phyloP scores from a whole-genome alignment of 1,284 basidiomycete genomes.

The Apiotrichum akiyoshidainum region DNA sequence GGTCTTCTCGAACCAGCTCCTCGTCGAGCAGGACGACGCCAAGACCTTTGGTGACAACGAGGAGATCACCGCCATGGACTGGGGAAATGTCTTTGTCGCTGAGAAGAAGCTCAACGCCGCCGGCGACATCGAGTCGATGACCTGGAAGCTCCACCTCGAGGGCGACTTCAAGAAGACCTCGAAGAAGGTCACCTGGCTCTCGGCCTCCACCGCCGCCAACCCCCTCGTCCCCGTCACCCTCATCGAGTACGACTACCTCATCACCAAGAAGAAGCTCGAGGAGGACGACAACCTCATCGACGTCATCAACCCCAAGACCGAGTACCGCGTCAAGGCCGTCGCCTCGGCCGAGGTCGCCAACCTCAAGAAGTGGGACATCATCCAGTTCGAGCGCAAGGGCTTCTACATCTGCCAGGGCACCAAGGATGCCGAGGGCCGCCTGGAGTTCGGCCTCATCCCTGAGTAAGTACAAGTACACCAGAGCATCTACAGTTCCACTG shows the following conservation, averaged over 20 bases:
- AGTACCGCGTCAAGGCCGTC: constrained; percentile 76
- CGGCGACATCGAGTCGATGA: constrained; percentile 66
- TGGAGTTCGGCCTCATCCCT: constrained; percentile 81
- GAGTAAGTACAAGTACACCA: constrained; percentile 54
- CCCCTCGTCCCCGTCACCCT: constrained; percentile 68
- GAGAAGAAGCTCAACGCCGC: constrained; percentile 59
- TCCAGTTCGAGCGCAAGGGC: constrained; percentile 98
- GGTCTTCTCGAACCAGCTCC: constrained; percentile 71
- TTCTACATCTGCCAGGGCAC: constrained; percentile 84
- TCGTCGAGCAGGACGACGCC: constrained; percentile 92
- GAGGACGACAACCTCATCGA: constrained; percentile 86
- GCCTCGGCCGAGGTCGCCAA: constrained; percentile 69
- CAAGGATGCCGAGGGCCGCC: constrained; percentile 53
- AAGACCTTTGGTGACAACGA: constrained; percentile 83
- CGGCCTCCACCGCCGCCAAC: constrained; percentile 60
- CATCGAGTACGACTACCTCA: constrained; percentile 95
- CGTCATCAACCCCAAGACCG: constrained; percentile 83
- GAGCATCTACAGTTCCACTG: not conserved
- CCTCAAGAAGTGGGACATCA: constrained; percentile 76
- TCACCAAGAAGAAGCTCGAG: constrained; percentile 99
- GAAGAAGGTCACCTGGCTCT: constrained; percentile 94
- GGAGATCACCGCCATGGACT: constrained; percentile 99
- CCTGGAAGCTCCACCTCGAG: constrained; percentile 81
- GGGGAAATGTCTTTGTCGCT: constrained; percentile 93
- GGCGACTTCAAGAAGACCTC: constrained; percentile 99